Evolutionary conservation across 2,329 filamentous ascomycete species (phyloP), one percentile per base, ranked within the genome.

Genomic region (Calonectria henricotiae): DNA sequence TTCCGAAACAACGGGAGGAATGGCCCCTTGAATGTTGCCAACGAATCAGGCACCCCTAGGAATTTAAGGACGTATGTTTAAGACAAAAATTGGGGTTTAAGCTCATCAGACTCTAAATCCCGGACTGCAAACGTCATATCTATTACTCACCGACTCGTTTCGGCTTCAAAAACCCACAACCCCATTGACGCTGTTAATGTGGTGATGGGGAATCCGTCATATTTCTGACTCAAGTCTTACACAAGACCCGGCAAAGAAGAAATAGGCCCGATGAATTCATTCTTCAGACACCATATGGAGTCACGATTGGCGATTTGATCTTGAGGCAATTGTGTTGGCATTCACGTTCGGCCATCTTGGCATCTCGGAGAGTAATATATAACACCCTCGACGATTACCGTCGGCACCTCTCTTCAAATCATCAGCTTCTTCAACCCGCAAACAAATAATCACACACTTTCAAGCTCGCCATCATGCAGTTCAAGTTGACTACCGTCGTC

Each of bases 181-280:
- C 51, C 20, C 13, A 20, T 58, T 39, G 25, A 39, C n/a, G 7
- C 20, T 39, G 35, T 58, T 12, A 17, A 58, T 25, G 20, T 9
- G 35, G 12, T 11, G 20, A 39, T 17, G 51, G 25, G 20, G 35
- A 58, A 58, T 39, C 20, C 51, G 51, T 58, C 51, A 58, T 39
- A 25, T 17, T 17, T 39, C 13, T 58, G 51, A 58, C 11, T 39
- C 51, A 58, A 25, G 51, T 58, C 51, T 58, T 17, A 58, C 51
- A 58, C 51, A 58, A 39, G n/a, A 25, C 51, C 20, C 35, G 13
- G 51, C 51, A 13, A 32, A 20, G n/a, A 23, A 32, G 51, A 37
- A 58, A 58, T 39, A 58, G 51, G 51, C 51, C 51, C 51, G 51
- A 58, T 41, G 51, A 20, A 37, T 58, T 39, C 51, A 58, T 58